Evolutionary conservation across 768 basidiomycete species (phyloP), one percentile per base, ranked within the genome.

Genomic region (Russula earlei): DNA sequence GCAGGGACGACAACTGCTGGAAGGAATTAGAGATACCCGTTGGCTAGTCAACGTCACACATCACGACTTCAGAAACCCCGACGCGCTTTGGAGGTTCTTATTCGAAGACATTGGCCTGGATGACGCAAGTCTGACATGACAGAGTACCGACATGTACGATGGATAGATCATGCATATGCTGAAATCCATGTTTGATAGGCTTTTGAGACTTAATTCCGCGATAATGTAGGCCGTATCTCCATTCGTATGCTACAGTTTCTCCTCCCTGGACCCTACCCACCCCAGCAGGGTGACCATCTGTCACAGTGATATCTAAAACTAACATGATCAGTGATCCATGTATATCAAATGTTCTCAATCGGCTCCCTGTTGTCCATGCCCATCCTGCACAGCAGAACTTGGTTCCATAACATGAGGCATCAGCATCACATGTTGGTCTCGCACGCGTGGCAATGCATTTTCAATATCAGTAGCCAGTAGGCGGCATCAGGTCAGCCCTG

Each of bases 31-130:
- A 44, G 76, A 84, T 54, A 74, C 81, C 52, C 78, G 87, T 38
- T 99, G 95, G 95, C 72, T 99, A 48, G 83, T 98, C 59, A 94
- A 83, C 70, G 73, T 98, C 62, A 80, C 95, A 4, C 91, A 98
- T 68, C 96, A 99, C 65, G 88, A 98, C 67, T 98, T 85, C 69
- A 91, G 89, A 68, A 71, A 87, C 62, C 61, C 79, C 2, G 74
- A 82, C 14, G 91, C 82, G 0, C 71, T 98, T 50, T 97, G 93
- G 92, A 76, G 74, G 17, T 96, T 97, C 71, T 70, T 98, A 63
- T 77, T 87, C 52, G 77, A 68, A 15, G 65, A 64, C 19, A 47
- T 58, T 12, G 52, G 47, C 10, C 20, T 58, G 27, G 47, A 49
- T 5, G 57, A 54, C 14, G 38, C 46, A 9, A 49, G 40, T 25